These are phyloP conservation scores for Pseudotsuga menziesii DNA, from an alignment of 75 land plant genomes.

Conservation along the genomic window DNA sequence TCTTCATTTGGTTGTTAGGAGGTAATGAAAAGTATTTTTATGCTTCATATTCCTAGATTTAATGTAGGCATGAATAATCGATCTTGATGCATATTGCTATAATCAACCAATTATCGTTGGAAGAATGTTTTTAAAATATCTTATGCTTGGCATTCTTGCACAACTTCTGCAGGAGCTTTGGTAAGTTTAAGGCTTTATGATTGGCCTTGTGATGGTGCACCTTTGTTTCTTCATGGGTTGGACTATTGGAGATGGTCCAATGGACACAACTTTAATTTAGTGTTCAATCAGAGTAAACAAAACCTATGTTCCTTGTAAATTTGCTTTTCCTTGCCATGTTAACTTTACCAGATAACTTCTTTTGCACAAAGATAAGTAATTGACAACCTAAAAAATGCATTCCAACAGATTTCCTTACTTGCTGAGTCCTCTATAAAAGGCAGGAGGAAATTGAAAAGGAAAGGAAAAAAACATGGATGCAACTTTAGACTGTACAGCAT, in stretches of 20 bases:
- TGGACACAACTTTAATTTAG: background rate
- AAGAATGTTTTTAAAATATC: background rate
- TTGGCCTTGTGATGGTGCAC: background rate
- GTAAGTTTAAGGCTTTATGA: background rate
- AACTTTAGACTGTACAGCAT: background rate
- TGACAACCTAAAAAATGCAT: background rate
- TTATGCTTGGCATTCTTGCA: background rate
- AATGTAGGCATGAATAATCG: background rate
- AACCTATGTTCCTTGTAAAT: background rate
- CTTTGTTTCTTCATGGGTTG: background rate
- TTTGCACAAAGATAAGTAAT: background rate
- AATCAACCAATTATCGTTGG: background rate
- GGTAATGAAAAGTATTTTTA: background rate
- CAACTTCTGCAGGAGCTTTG: background rate
- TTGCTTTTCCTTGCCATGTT: background rate
- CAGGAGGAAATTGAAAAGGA: background rate
- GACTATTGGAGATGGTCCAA: background rate
- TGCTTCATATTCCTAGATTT: background rate
- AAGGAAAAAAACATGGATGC: background rate
- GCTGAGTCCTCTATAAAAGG: background rate
- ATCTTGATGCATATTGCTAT: background rate
- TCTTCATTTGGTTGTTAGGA: background rate
- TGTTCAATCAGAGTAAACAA: slow-evolving; percentile 1
- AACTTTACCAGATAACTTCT: background rate
- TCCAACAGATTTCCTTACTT: background rate